Percentiles rank a stretch among this genome's conserved stretches.
These are phyloP conservation scores for Colletotrichum sp. DNA, from an alignment of 2,329 filamentous ascomycete genomes.

Conservation along the genomic window DNA sequence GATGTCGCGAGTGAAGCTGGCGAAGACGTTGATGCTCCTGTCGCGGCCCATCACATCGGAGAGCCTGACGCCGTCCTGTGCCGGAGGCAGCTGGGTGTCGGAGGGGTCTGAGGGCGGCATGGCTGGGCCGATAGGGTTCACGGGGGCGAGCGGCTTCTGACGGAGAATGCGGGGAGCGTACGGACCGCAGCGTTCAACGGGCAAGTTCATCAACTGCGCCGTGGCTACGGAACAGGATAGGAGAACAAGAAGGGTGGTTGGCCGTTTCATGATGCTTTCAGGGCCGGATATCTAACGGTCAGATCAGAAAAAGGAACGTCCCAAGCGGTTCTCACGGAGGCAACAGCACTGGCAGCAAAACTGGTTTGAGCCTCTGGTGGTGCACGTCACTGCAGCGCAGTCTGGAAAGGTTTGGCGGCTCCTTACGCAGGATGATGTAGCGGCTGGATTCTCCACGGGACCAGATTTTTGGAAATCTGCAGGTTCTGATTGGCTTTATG, in stretches of 20 bases:
- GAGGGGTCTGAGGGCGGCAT: conserved; percentile 27
- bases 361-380: neutral
- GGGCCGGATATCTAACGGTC: neutral
- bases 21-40: conserved; percentile 83
- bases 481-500: neutral
- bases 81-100: conserved; percentile 29
- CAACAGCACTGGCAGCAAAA: neutral
- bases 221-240: conserved; percentile 8
- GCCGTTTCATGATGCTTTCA: conserved; percentile 16
- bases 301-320: neutral
- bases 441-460: neutral
- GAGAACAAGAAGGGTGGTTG: conserved; percentile 9
- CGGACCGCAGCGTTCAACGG: conserved; percentile 11
- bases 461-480: neutral
- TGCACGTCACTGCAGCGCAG: neutral
- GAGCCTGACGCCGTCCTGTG: conserved; percentile 66
- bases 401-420: neutral
- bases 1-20: conserved; percentile 79
- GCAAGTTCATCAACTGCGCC: conserved; percentile 5
- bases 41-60: conserved; percentile 85
- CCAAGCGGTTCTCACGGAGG: neutral
- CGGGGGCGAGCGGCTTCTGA: conserved; percentile 20
- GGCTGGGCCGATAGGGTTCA: conserved; percentile 24
- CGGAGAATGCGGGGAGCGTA: conserved; percentile 7
- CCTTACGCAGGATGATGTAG: neutral